Conservation (phyloP, 2,329 filamentous ascomycete species). For the Microascus cirrosus region DNA sequence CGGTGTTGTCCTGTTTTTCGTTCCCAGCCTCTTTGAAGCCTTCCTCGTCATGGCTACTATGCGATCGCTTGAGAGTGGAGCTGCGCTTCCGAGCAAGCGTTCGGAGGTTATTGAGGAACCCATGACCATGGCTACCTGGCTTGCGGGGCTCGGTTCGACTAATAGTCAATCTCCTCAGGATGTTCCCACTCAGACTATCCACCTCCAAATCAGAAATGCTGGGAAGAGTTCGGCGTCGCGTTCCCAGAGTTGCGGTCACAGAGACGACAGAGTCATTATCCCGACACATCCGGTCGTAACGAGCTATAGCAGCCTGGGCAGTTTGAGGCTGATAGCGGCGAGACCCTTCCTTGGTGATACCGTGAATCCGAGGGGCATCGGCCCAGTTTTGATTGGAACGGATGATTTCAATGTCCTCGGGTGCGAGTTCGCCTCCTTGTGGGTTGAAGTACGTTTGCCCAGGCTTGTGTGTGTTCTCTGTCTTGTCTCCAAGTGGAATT, state of each 20-base stretch:
- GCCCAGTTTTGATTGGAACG: slow-evolving; percentile 35
- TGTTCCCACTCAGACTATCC: slow-evolving; percentile 46
- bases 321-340: slow-evolving; percentile 33
- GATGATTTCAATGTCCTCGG: slow-evolving; percentile 38
- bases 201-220: slow-evolving; percentile 42
- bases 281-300: slow-evolving; percentile 36
- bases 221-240: slow-evolving; percentile 53
- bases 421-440: slow-evolving; percentile 28
- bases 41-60: slow-evolving; percentile 22
- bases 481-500: slow-evolving; percentile 32
- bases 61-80: slow-evolving; percentile 33
- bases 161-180: slow-evolving; percentile 52
- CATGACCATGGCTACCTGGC: slow-evolving; percentile 30
- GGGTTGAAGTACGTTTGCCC: slow-evolving; percentile 38
- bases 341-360: slow-evolving; percentile 23
- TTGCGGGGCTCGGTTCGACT: slow-evolving; percentile 27
- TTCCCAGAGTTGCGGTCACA: slow-evolving; percentile 59
- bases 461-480: slow-evolving; percentile 35
- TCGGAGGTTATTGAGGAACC: slow-evolving; percentile 35
- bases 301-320: slow-evolving; percentile 41
- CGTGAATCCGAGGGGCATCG: slow-evolving; percentile 32
- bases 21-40: slow-evolving; percentile 9
- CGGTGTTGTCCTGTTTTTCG: slow-evolving; percentile 22
- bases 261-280: slow-evolving; percentile 50
- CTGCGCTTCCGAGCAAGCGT: slow-evolving; percentile 40